Conservation (phyloP, 257 asterid species). For the Solanum medicagineum region DNA sequence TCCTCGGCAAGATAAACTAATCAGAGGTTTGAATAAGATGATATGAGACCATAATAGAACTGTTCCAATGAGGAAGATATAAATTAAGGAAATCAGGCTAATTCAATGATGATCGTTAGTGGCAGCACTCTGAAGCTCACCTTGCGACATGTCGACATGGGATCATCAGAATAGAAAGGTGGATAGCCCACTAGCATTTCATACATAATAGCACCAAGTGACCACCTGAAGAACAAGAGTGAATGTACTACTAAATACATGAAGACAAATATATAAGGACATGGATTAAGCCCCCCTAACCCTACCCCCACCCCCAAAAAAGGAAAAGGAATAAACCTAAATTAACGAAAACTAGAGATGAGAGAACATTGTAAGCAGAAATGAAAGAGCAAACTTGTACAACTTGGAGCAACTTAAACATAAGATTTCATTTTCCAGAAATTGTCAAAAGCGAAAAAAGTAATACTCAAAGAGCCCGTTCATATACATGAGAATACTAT, state of each 20-base stretch:
- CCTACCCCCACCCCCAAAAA: background rate
- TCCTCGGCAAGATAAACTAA: background rate
- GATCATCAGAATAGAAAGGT: slow-evolving; percentile 96
- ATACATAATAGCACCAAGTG: slow-evolving; percentile 97
- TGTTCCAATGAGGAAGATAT: background rate
- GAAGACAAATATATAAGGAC: background rate
- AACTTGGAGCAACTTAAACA: background rate
- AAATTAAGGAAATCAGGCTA: background rate
- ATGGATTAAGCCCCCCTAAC: background rate
- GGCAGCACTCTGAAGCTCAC: slow-evolving; percentile 25
- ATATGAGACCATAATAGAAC: background rate
- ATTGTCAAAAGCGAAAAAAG: background rate
- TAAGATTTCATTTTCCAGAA: background rate
- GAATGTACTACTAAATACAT: background rate
- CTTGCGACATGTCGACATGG: slow-evolving; percentile 99
- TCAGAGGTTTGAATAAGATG: background rate
- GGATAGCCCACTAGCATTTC: slow-evolving; percentile 99
- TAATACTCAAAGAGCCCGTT: background rate
- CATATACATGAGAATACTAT: slow-evolving; percentile 5
- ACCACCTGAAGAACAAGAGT: slow-evolving; percentile 67
- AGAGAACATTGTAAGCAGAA: background rate
- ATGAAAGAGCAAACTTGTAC: background rate
- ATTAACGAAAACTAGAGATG: background rate
- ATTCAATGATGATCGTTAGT: background rate
- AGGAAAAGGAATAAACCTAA: background rate